Evolutionary conservation across 768 basidiomycete genomes (phyloP).

Genomic region (Mycena floridula): DNA sequence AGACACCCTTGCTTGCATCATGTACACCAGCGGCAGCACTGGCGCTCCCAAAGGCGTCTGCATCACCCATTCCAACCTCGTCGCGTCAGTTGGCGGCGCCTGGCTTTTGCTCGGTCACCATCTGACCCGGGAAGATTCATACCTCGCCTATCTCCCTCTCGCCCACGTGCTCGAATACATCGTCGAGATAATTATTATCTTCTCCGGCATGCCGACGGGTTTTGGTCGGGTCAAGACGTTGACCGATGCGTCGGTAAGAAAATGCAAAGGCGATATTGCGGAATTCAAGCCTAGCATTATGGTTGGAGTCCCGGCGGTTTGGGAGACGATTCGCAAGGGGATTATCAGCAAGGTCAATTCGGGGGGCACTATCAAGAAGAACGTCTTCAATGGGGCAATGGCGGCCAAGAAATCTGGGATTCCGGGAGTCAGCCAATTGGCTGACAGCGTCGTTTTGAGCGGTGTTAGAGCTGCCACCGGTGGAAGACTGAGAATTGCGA

Average conservation of each 20-base stretch:
- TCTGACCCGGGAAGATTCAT: conserved; percentile 53
- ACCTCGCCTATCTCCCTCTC: conserved; percentile 88
- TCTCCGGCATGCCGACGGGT: conserved; percentile 74
- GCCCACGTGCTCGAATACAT: conserved; percentile 96
- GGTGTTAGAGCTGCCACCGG: conserved; percentile 81
- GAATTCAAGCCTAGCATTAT: conserved; percentile 84
- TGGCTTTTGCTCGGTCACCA: conserved; percentile 64
- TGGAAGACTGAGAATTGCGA: conserved; percentile 72
- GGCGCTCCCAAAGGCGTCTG: conserved; percentile 94
- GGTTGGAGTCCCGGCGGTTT: conserved; percentile 93
- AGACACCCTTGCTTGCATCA: conserved; percentile 44
- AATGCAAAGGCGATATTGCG: conserved; percentile 79
- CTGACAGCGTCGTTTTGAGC: conserved; percentile 72
- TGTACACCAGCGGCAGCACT: conserved; percentile 83
- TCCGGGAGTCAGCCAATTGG: conserved; percentile 59
- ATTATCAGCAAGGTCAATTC: conserved; percentile 77
- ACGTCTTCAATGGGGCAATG: conserved; percentile 76
- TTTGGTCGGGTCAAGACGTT: conserved; percentile 95
- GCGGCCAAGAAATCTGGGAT: conserved; percentile 65
- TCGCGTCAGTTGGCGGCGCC: conserved; percentile 84
- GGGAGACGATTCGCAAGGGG: conserved; percentile 96
- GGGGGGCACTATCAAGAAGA: conserved; percentile 60
- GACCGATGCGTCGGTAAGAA: conserved; percentile 88
- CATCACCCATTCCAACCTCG: conserved; percentile 81
- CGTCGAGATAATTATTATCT: conserved; percentile 76